phyloP scores from a whole-genome alignment of 139 green algal species.

The Dunaliella primolecta region DNA sequence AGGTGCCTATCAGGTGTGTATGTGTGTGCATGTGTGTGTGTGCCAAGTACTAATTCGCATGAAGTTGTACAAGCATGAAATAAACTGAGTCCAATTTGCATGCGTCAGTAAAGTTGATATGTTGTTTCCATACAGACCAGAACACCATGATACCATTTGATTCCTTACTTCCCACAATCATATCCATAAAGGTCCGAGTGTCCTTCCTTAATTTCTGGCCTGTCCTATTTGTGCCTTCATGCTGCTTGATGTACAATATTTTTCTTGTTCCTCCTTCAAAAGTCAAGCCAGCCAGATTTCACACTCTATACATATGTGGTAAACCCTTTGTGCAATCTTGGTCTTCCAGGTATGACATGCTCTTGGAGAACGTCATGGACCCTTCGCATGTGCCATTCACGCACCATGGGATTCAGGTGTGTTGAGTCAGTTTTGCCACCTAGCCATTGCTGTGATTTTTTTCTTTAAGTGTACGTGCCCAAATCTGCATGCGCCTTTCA shows the following conservation, averaged over 20 bases:
- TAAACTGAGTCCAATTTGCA: neutral
- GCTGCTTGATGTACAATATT: too few relatives aligned
- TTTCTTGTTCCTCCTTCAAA: too few relatives aligned
- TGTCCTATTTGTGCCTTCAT: too few relatives aligned
- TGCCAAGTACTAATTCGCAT: neutral
- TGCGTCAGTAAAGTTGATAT: neutral
- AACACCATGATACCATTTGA: neutral
- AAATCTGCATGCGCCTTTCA: too few relatives aligned
- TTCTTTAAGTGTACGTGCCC: too few relatives aligned
- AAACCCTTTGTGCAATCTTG: too few relatives aligned
- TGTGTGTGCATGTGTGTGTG: neutral
- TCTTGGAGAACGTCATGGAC: constrained; percentile 72
- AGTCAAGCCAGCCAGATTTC: too few relatives aligned
- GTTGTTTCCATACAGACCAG: neutral
- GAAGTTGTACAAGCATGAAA: neutral
- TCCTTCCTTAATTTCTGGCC: too few relatives aligned
- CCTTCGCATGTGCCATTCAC: constrained; percentile 66
- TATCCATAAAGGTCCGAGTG: too few relatives aligned
- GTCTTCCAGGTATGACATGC: constrained; percentile 21
- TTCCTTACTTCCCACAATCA: neutral
- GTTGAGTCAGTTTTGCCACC: too few relatives aligned
- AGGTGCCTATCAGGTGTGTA: neutral
- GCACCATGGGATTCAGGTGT: constrained; percentile 53
- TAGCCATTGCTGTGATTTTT: too few relatives aligned
- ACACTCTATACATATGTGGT: too few relatives aligned